Evolutionary conservation across 2,329 filamentous ascomycete species (phyloP), one percentile per base, ranked within the genome.

Genomic region (Hypoxylon sp.): DNA sequence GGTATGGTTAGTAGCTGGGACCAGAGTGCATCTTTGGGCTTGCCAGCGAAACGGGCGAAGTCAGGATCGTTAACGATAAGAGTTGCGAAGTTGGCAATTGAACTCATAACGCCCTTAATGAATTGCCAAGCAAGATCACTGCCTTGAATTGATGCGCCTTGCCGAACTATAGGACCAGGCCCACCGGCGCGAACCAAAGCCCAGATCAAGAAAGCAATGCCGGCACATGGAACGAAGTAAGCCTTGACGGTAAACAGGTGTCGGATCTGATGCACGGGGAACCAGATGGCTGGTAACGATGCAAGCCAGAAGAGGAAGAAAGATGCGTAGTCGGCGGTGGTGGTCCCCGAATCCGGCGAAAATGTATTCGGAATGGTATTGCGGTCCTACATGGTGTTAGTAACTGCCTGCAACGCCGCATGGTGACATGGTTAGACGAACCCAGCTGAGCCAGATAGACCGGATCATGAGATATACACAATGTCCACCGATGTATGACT

Each of bases 191-290:
- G 83, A 25, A 90, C 85, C 17, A 96, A 79, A 2, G 90, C 83
- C 92, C 92, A 97, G 65, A 90, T 87, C 70, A 96, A 89, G 70
- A 94, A 94, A 9, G 89, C 84, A 38, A 96, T 78, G 40, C 89
- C 91, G n/a, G 90, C 91, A 26, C 80, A 79, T 0, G 92, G 92
- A 0, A 94, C 91, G 52, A 95, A 83, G 66, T 85, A 89, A 0
- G 92, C 86, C 74, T 97, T 97, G 66, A 90, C 88, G 0, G 91
- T 96, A 73, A 96, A 96, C 3, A 96, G 76, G 69, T 96, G 91
- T 34, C 91, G 85, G 64, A 96, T 86, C 73, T 93, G 84, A 71
- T 96, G 89, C 1, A 96, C 90, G 0, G 90, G 91, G 61, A 94
- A 92, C 86, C 89, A 96, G 54, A 96, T 87, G 13, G 90, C 90